Conservation (phyloP, 2,329 filamentous ascomycete genomes). For the Ophiostoma novo-ulmi region DNA sequence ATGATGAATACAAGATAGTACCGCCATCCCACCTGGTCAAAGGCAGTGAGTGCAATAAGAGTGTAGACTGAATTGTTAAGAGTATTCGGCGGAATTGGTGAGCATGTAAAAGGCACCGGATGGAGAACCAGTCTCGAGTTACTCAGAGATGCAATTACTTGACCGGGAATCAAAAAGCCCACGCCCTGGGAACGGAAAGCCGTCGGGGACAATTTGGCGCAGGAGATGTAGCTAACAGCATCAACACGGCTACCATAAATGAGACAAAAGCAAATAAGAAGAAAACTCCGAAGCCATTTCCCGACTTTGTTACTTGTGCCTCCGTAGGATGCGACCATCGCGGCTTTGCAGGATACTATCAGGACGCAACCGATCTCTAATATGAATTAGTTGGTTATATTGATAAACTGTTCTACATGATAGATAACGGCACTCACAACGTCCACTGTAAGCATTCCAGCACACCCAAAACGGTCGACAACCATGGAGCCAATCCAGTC, state of each 20-base stretch:
- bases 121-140: not conserved
- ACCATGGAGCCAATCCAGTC: not conserved
- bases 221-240: not conserved
- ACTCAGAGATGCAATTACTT: not conserved
- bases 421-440: not conserved
- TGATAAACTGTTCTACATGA: not conserved
- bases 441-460: not conserved
- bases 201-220: not conserved
- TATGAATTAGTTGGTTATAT: not conserved
- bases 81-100: not conserved
- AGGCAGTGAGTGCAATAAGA: not conserved
- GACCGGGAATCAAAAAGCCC: not conserved
- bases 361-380: not conserved
- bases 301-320: not conserved
- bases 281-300: not conserved
- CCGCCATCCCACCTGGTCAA: conserved; percentile 1
- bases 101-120: no score
- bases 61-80: conserved; percentile 2
- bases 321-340: not conserved
- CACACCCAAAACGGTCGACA: not conserved
- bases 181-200: not conserved
- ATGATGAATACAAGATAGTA: not conserved
- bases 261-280: not conserved
- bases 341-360: not conserved
- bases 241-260: not conserved